Evolutionary conservation across 2,329 filamentous ascomycete species (phyloP).

Genomic region (Botrytis cinerea): DNA sequence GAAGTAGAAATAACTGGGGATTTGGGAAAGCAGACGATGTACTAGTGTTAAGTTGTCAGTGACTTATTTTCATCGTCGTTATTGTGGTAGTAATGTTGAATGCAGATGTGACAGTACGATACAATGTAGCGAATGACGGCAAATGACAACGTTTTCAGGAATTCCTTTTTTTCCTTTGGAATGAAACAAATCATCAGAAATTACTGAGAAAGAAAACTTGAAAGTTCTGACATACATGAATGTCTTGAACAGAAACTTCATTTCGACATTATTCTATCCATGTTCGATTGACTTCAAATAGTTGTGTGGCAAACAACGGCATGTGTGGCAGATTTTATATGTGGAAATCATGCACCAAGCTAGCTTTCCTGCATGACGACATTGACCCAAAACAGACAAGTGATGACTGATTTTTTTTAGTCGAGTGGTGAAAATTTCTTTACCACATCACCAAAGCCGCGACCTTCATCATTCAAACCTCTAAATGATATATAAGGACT

Average conservation of each 20-base stretch:
- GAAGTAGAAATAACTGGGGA: neutral
- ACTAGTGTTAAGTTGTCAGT: accelerated
- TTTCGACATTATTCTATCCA: no score
- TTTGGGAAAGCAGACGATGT: accelerated
- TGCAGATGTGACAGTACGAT: accelerated
- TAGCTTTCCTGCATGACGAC: neutral
- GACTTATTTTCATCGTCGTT: neutral
- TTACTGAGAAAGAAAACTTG: neutral
- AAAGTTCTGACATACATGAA: neutral
- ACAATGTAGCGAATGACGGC: neutral
- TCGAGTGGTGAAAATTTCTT: neutral
- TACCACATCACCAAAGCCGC: neutral
- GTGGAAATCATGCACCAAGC: neutral
- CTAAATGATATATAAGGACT: neutral
- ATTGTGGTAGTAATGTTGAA: neutral
- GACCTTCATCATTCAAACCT: neutral
- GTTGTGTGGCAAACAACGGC: accelerated
- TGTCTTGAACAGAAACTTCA: neutral
- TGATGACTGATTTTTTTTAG: neutral
- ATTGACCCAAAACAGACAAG: neutral
- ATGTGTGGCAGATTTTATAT: neutral
- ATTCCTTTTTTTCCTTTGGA: neutral
- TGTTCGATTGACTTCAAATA: no score
- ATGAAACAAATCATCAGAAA: accelerated
- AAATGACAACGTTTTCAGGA: neutral